These are phyloP conservation scores for Phytophthora tubulina DNA, from an alignment of 352 stramenopile genomes.

Conservation along the genomic window DNA sequence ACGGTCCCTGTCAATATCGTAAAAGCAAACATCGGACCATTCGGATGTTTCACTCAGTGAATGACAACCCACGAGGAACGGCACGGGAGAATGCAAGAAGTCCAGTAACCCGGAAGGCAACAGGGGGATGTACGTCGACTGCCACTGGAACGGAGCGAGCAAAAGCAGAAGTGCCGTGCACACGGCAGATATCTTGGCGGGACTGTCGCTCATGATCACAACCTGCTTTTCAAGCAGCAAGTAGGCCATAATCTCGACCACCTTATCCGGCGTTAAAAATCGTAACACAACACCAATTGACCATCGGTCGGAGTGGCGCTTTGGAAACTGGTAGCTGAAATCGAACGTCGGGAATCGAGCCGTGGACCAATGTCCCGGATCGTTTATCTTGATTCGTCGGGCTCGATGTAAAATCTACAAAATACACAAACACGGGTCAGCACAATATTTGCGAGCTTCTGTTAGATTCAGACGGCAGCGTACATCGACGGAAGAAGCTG, in stretches of 20 bases:
- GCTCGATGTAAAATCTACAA: slow-evolving; percentile 75
- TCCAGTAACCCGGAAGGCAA: slow-evolving; percentile 75
- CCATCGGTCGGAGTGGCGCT: slow-evolving; percentile 78
- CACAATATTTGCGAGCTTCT: neutral
- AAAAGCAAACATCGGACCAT: slow-evolving; percentile 88
- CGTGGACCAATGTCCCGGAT: slow-evolving; percentile 72
- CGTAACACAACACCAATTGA: slow-evolving; percentile 72
- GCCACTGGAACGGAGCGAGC: slow-evolving; percentile 86
- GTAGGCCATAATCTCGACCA: slow-evolving; percentile 76
- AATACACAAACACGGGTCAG: slow-evolving; percentile 5
- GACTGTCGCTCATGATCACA: slow-evolving; percentile 76
- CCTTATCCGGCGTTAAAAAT: slow-evolving; percentile 60
- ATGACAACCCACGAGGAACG: slow-evolving; percentile 81
- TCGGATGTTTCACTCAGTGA: slow-evolving; percentile 68
- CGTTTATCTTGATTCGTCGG: slow-evolving; percentile 69
- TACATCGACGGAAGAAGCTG: slow-evolving; percentile 48
- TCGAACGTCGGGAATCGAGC: slow-evolving; percentile 67
- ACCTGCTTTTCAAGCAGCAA: slow-evolving; percentile 87
- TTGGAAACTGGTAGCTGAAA: slow-evolving; percentile 84
- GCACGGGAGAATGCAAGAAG: slow-evolving; percentile 87
- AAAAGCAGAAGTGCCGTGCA: slow-evolving; percentile 78
- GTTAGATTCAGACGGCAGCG: slow-evolving; percentile 37
- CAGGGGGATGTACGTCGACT: slow-evolving; percentile 90
- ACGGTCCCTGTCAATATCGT: slow-evolving; percentile 73
- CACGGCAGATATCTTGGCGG: slow-evolving; percentile 70